Percentiles rank a stretch among this genome's conserved stretches.
phyloP scores from a whole-genome alignment of 495 filamentous ascomycete genomes.

The Astrothelium macrocarpum region DNA sequence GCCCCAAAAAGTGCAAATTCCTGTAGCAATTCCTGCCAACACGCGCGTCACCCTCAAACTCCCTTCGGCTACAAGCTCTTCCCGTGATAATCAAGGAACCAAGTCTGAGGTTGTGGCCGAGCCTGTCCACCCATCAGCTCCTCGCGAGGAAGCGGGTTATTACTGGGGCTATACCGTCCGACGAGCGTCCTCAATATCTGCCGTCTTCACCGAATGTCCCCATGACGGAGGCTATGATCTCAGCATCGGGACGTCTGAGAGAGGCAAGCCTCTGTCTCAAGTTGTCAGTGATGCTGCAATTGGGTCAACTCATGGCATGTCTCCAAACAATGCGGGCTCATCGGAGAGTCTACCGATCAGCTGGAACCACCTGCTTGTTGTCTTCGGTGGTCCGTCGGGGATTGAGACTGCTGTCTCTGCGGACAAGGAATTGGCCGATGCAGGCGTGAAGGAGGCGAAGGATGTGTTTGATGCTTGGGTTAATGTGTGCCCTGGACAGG shows the following conservation, averaged over 20 bases:
- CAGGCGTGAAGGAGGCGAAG: slow-evolving; percentile 42
- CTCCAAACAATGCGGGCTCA: slow-evolving; percentile 23
- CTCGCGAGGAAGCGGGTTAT: slow-evolving; percentile 58
- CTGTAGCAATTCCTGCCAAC: slow-evolving; percentile 44
- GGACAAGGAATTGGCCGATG: slow-evolving; percentile 44
- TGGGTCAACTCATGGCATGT: not conserved
- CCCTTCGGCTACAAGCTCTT: slow-evolving; percentile 20
- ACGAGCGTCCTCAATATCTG: slow-evolving; percentile 46
- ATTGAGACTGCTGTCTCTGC: slow-evolving; percentile 59
- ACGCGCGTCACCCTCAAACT: slow-evolving; percentile 61
- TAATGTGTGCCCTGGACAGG: slow-evolving; percentile 62
- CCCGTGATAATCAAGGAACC: slow-evolving; percentile 3
- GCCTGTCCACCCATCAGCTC: slow-evolving; percentile 48
- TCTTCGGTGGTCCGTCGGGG: slow-evolving; percentile 64
- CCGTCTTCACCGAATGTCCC: slow-evolving; percentile 47
- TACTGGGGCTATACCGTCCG: slow-evolving; percentile 70
- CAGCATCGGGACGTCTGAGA: slow-evolving; percentile 66
- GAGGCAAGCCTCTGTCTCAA: slow-evolving; percentile 35
- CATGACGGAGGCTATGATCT: slow-evolving; percentile 40
- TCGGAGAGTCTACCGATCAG: slow-evolving; percentile 19
- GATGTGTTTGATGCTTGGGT: slow-evolving; percentile 72
- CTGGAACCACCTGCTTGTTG: slow-evolving; percentile 59
- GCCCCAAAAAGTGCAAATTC: slow-evolving; percentile 41
- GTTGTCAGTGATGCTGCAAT: not conserved
- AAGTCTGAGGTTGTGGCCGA: slow-evolving; percentile 31